Evolutionary conservation across 139 green algal species (phyloP).

Genomic region (Micractinium sp.): DNA sequence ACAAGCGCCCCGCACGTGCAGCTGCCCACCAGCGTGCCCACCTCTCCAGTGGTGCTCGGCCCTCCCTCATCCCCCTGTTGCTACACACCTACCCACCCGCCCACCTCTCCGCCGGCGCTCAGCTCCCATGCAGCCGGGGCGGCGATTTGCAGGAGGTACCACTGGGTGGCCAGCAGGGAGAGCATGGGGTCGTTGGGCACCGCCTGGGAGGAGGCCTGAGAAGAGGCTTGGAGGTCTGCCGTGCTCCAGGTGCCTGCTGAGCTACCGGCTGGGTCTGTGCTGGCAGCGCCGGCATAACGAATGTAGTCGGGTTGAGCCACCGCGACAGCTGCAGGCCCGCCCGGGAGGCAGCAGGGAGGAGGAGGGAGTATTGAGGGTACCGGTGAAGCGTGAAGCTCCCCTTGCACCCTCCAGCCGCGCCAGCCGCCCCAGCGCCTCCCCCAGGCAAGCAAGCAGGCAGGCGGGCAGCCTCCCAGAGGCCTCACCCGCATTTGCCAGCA

Average conservation of each 20-base stretch:
- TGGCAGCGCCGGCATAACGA: neutral
- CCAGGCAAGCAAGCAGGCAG: neutral
- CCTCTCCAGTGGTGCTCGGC: too few species aligned
- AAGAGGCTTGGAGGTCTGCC: too few species aligned
- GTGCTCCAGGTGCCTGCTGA: too few species aligned
- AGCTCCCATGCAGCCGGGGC: slow-evolving; percentile 17
- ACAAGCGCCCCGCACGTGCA: too few species aligned
- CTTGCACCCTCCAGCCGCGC: neutral
- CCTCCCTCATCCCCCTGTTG: too few species aligned
- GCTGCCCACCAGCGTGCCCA: too few species aligned
- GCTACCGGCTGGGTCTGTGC: too few species aligned
- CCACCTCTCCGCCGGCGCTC: neutral
- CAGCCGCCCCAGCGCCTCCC: too few species aligned
- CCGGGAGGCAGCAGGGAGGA: too few species aligned
- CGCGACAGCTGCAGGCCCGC: neutral
- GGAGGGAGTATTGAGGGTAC: neutral
- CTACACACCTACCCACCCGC: too few species aligned
- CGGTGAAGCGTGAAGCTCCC: neutral
- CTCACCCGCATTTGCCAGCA: neutral
- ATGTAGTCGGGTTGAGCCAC: neutral
- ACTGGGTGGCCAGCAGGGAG: neutral
- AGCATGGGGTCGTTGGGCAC: neutral
- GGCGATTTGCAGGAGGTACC: neutral
- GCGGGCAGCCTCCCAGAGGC: neutral
- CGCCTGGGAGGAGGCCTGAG: too few species aligned